Evolutionary conservation across 1,284 basidiomycete species (phyloP).

Genomic region (Ustilago crameri): DNA sequence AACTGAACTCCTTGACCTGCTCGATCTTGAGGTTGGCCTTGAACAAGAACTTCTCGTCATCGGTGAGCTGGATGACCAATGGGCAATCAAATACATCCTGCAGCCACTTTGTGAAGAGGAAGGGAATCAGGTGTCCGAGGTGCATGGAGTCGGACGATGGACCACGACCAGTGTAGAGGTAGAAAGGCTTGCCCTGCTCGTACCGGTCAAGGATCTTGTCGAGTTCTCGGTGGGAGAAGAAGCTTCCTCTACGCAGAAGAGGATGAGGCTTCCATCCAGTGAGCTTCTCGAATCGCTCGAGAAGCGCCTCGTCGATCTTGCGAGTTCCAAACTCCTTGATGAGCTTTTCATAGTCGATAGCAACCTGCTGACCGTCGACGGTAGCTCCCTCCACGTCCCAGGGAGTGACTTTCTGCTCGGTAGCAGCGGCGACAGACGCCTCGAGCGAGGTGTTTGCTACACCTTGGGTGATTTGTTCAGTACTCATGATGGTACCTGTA

Average conservation of each 20-base stretch:
- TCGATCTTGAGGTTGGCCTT: conserved; percentile 92
- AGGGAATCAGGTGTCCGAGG: conserved; percentile 96
- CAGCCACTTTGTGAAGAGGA: conserved; percentile 98
- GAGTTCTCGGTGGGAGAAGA: conserved; percentile 97
- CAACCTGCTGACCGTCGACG: conserved; percentile 82
- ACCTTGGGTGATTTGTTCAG: conserved; percentile 49
- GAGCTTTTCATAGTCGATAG: conserved; percentile 92
- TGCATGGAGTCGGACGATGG: conserved; percentile 98
- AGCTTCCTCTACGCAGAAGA: conserved; percentile 89
- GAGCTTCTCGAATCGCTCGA: conserved; percentile 89
- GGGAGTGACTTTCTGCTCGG: conserved; percentile 86
- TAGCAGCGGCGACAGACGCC: conserved; percentile 39
- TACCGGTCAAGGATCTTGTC: conserved; percentile 93
- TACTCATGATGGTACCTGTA: conserved; percentile 15
- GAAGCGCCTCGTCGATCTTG: conserved; percentile 79
- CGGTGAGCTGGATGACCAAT: conserved; percentile 93
- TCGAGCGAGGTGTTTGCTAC: conserved; percentile 50
- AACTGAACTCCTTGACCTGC: conserved; percentile 85
- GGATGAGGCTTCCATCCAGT: conserved; percentile 93
- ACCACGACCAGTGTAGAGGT: conserved; percentile 96
- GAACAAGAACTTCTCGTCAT: conserved; percentile 99
- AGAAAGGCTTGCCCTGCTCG: conserved; percentile 97
- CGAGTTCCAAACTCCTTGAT: conserved; percentile 93
- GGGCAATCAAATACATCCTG: conserved; percentile 96
- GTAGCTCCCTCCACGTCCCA: conserved; percentile 98